A percentile compares a stretch with the other conserved stretches of the same genome.
These are phyloP conservation scores for Podila epicladia DNA, from an alignment of 192 early-diverging fungal genomes.

Conservation along the genomic window DNA sequence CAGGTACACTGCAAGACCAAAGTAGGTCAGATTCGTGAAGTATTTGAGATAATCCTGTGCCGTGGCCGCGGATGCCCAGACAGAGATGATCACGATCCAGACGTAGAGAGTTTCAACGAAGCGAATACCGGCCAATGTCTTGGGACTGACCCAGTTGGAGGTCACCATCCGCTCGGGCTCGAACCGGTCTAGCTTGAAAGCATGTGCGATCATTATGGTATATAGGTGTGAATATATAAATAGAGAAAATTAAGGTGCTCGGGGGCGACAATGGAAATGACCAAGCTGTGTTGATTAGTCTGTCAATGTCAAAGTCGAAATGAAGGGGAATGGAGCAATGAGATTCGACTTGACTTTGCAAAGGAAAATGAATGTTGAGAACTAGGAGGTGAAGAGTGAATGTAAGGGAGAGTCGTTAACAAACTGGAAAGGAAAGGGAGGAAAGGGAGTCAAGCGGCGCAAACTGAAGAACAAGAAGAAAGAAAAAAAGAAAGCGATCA, in stretches of 20 bases:
- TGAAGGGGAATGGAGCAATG: neutral
- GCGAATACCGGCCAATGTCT: constrained; percentile 32
- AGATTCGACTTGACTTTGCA: neutral
- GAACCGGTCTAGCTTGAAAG: constrained; percentile 29
- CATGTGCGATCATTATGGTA: neutral
- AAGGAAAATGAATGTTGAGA: neutral
- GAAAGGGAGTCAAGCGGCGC: neutral
- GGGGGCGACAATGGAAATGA: no score
- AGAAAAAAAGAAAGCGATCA: neutral
- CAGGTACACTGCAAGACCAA: constrained; percentile 41
- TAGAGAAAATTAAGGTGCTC: no score
- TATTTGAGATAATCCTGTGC: constrained; percentile 21
- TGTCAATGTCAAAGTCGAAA: no score
- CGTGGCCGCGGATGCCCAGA: constrained; percentile 16
- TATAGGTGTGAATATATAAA: neutral
- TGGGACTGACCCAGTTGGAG: constrained; percentile 42
- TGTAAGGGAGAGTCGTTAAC: neutral
- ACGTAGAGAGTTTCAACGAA: constrained; percentile 5
- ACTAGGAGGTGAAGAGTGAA: neutral
- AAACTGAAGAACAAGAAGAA: neutral
- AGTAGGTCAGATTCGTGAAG: constrained; percentile 46
- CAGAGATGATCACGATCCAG: constrained; percentile 34
- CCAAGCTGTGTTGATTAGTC: no score
- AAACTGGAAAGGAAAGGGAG: neutral
- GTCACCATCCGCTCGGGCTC: constrained; percentile 53